A percentile compares a stretch with the other conserved stretches of the same genome.
Conservation (phyloP, 352 stramenopile species). For the Phytophthora pini region DNA sequence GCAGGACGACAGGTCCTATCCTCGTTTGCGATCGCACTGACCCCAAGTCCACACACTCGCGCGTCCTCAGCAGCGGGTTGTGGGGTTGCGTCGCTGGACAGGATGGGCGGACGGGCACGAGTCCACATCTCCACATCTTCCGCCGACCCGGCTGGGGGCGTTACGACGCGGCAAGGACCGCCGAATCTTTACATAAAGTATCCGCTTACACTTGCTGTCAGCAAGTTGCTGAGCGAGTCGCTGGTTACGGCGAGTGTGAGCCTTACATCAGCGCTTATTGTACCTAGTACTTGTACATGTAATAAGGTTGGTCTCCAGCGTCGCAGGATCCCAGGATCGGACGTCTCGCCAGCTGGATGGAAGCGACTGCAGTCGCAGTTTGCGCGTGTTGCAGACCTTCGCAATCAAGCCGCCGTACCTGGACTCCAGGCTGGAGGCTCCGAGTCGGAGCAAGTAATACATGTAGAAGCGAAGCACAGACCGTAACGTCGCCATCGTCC, state of each 20-base stretch:
- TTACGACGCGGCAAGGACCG: not conserved
- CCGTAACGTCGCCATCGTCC: no score
- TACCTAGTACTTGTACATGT: no score
- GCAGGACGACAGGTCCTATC: conserved; percentile 16
- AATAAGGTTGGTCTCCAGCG: not conserved
- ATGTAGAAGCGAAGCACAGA: no score
- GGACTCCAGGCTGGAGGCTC: no score
- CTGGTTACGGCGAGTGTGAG: no score
- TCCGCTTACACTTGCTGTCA: not conserved
- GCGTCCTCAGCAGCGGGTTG: not conserved
- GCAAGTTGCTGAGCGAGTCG: no score
- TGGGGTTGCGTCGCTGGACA: conserved; percentile 15
- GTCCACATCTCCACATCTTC: conserved; percentile 31
- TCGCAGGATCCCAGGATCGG: conserved; percentile 1
- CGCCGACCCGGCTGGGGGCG: conserved; percentile 6
- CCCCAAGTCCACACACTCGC: conserved; percentile 7
- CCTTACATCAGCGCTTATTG: no score
- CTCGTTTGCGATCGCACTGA: conserved; percentile 10
- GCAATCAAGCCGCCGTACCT: no score
- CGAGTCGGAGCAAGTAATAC: no score
- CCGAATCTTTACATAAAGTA: conserved; percentile 11
- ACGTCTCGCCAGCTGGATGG: conserved; percentile 10
- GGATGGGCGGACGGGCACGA: conserved; percentile 16
- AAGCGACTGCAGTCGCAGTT: conserved; percentile 4
- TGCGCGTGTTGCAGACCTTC: no score